Evolutionary conservation across 805 yeast species (phyloP), one percentile per base, ranked within the genome.

Genomic region (Starmera pachycereana): DNA sequence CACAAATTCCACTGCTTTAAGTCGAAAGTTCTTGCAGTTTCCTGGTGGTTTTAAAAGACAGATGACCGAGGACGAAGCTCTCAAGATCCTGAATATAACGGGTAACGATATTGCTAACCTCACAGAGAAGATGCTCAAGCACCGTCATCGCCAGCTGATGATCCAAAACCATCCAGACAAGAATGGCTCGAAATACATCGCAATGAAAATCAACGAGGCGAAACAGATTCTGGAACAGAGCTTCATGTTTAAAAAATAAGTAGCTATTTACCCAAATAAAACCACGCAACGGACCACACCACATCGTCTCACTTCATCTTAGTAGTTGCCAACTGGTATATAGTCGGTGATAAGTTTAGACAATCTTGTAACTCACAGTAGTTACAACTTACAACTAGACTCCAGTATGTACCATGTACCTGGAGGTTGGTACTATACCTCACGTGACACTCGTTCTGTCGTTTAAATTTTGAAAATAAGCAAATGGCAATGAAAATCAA

Each of bases 201-300:
- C 95, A 22, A 78, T 85, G 59, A 87, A 86, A 63, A 81, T 87
- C 37, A 86, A 87, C 53, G 85, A 80, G 57, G 96, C 96, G 29
- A 88, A 83, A 58, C 89, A 78, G 40, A 66, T 84, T 35, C 68
- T 86, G 50, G 92, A 85, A 50, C 76, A 78, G 60, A 72, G 87
- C 46, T 62, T 62, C 44, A 52, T 68, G 60, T 54, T 66, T 39
- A 58, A 58, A 35, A 49, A 44, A 27, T 47, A 41, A 31, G 10
- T 27, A 29, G 25, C 29, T 35, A 12, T 30, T 29, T 9, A 10
- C 6, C 3, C 8, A 30, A 6, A 13, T 13, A 30, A 9, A 10
- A 8, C 32, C 14, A 10, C 31, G 31, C 31, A 29, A 12, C 31
- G n/a, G 11, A 10, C 16, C 11, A 8, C 33, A n/a, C 18, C 14